These are phyloP conservation scores for Termitomyces sp. DNA, from an alignment of 768 basidiomycete genomes.

Conservation along the genomic window DNA sequence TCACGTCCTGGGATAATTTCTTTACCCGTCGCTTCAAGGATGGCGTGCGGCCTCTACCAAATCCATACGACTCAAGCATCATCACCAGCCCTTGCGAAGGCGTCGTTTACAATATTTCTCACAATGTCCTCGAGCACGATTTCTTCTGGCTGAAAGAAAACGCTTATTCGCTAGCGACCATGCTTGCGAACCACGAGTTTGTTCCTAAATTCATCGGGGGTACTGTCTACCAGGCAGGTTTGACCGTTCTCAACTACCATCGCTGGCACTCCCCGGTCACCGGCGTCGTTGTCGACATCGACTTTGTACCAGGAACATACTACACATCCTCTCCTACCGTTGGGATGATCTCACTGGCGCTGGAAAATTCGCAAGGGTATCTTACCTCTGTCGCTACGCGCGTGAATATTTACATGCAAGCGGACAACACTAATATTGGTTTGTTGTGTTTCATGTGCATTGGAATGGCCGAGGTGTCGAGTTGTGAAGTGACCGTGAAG, in stretches of 20 bases:
- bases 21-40: slow-evolving; percentile 37
- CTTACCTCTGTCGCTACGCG: slow-evolving; percentile 44
- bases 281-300: slow-evolving; percentile 33
- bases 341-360: slow-evolving; percentile 9
- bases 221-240: slow-evolving; percentile 45
- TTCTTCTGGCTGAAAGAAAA: slow-evolving; percentile 52
- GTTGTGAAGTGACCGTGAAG: slow-evolving; percentile 49
- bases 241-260: slow-evolving; percentile 46
- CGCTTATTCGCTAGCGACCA: slow-evolving; percentile 46
- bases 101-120: slow-evolving; percentile 38
- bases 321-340: slow-evolving; percentile 33
- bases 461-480: slow-evolving; percentile 63
- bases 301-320: slow-evolving; percentile 48
- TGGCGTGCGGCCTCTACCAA: slow-evolving; percentile 31
- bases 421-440: slow-evolving; percentile 47
- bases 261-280: slow-evolving; percentile 51
- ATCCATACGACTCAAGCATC: slow-evolving; percentile 20
- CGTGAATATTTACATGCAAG: slow-evolving; percentile 51
- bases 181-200: too few species aligned
- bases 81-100: slow-evolving; percentile 48
- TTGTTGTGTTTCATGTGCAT: slow-evolving; percentile 54
- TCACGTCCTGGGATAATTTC: slow-evolving; percentile 35
- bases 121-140: slow-evolving; percentile 32
- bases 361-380: slow-evolving; percentile 31
- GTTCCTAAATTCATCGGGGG: slow-evolving; percentile 41